Conservation (phyloP, 306 rosid species). For the Mimosa pudica region DNA sequence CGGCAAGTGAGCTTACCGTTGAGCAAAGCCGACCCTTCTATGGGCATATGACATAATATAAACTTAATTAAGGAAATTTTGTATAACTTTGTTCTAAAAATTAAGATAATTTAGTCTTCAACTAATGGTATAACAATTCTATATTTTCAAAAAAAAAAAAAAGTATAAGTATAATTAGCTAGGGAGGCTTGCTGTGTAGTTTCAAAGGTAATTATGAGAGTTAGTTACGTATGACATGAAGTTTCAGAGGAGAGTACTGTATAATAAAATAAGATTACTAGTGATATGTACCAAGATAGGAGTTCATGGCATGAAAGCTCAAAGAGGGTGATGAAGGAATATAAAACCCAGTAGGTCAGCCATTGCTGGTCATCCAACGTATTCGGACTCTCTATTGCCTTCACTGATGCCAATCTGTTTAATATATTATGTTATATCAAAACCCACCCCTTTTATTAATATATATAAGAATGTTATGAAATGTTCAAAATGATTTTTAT, state of each 20-base stretch:
- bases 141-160: no score
- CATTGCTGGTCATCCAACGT: slow-evolving; percentile 80
- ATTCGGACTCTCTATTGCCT: slow-evolving; percentile 81
- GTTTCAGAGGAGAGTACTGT: neutral
- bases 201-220: neutral
- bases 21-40: no score
- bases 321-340: slow-evolving; percentile 68
- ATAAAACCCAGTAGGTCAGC: slow-evolving; percentile 81
- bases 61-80: no score
- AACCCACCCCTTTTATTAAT: neutral
- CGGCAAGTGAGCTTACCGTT: no score
- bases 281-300: slow-evolving; percentile 52
- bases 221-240: no score
- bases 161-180: no score
- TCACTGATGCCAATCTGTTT: slow-evolving; percentile 60
- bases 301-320: slow-evolving; percentile 64
- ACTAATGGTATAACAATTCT: no score
- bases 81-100: no score
- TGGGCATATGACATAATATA: neutral
- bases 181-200: neutral
- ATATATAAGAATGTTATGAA: neutral
- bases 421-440: slow-evolving; percentile 15
- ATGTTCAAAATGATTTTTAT: neutral
- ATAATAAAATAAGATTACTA: no score
- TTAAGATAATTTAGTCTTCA: no score